phyloP scores from a whole-genome alignment of 2,329 filamentous ascomycete species.

The Aureobasidium pullulans region DNA sequence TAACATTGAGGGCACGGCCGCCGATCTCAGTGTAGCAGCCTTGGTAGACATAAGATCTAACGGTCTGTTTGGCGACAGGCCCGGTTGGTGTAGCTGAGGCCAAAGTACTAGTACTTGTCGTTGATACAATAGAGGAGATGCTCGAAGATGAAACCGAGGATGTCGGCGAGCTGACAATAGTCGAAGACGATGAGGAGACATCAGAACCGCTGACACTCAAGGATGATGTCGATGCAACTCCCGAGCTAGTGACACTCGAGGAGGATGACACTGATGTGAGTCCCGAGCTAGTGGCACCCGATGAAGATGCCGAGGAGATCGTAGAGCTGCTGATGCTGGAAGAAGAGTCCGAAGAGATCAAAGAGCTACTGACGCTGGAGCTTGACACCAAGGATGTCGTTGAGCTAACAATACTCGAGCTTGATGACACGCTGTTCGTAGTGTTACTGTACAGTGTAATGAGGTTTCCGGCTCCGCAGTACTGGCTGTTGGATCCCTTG shows the following conservation, averaged over 20 bases:
- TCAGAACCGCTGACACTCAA: neutral
- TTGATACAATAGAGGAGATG: neutral
- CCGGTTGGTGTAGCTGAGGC: neutral
- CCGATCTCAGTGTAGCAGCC: conserved; percentile 25
- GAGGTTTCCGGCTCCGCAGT: conserved; percentile 20
- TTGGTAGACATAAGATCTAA: conserved; percentile 20
- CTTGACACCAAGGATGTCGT: neutral
- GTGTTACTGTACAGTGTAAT: conserved; percentile 8
- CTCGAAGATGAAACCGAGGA: conserved; percentile 21
- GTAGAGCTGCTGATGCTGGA: neutral
- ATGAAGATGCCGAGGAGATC: neutral
- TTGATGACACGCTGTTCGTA: neutral
- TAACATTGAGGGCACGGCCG: conserved; percentile 19
- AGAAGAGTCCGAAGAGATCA: neutral
- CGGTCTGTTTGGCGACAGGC: conserved; percentile 15
- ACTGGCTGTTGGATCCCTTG: conserved; percentile 22
- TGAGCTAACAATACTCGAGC: neutral
- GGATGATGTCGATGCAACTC: neutral
- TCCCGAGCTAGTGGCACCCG: neutral
- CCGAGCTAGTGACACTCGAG: neutral
- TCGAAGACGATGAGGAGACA: neutral
- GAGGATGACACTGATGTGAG: neutral
- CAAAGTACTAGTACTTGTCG: neutral
- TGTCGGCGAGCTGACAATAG: conserved; percentile 16
- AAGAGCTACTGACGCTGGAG: neutral